Conservation (phyloP, 1,284 basidiomycete species). For the Erythrobasidium hasegawianum region DNA sequence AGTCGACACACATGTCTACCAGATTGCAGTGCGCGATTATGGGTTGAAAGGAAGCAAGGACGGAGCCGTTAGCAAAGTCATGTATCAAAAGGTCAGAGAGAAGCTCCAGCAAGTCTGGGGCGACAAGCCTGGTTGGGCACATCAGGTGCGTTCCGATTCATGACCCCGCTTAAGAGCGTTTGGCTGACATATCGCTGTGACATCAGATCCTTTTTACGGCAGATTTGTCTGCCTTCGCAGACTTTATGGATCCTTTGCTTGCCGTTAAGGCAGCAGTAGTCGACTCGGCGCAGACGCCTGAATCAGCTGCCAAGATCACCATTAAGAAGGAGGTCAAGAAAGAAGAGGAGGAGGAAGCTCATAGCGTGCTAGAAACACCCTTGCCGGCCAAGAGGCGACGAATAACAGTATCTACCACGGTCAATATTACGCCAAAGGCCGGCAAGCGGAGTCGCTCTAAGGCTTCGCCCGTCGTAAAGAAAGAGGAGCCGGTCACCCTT, state of each 20-base stretch:
- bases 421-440: not conserved
- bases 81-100: slow-evolving; percentile 70
- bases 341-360: slow-evolving; percentile 1
- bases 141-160: slow-evolving; percentile 59
- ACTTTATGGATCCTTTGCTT: slow-evolving; percentile 30
- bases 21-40: slow-evolving; percentile 52
- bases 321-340: slow-evolving; percentile 8
- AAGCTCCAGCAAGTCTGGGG: slow-evolving; percentile 66
- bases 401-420: not conserved
- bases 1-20: slow-evolving; percentile 83
- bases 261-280: not conserved
- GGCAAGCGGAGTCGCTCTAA: not conserved
- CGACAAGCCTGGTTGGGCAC: slow-evolving; percentile 83
- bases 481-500: not conserved
- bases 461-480: too few species aligned
- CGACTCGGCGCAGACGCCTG: not conserved
- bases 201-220: slow-evolving; percentile 36
- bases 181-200: not conserved
- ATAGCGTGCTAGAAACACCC: not conserved
- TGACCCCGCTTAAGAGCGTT: not conserved
- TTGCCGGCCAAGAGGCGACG: not conserved
- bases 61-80: slow-evolving; percentile 66
- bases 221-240: slow-evolving; percentile 32
- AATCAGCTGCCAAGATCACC: not conserved
- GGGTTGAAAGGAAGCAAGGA: slow-evolving; percentile 56